Evolutionary conservation across 805 yeast species (phyloP).

Genomic region (Vanderwaltozyma verrucispora): DNA sequence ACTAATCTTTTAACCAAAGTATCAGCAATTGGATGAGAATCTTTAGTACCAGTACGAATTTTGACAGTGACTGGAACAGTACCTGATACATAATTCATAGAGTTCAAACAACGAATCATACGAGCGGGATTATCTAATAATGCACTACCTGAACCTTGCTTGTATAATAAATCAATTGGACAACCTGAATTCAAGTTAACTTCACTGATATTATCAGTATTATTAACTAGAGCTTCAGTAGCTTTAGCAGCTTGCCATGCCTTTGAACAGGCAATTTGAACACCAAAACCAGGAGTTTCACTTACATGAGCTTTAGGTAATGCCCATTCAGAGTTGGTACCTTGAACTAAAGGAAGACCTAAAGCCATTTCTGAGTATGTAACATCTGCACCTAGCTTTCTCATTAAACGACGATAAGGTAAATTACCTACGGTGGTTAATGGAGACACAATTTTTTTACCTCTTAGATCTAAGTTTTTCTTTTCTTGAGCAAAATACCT

Average conservation of each 20-base stretch:
- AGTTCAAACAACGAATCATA: conserved; percentile 64
- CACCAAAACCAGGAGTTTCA: conserved; percentile 85
- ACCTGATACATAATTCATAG: conserved; percentile 84
- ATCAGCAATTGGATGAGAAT: conserved; percentile 80
- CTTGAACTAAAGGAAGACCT: conserved; percentile 75
- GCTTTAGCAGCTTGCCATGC: conserved; percentile 93
- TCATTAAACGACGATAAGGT: conserved; percentile 91
- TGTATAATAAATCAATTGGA: conserved; percentile 89
- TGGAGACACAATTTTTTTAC: conserved; percentile 87
- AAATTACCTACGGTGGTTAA: conserved; percentile 95
- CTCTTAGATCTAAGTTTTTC: conserved; percentile 52
- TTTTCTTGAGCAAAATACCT: conserved; percentile 75
- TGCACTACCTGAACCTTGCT: conserved; percentile 95
- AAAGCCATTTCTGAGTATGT: conserved; percentile 96
- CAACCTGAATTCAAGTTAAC: conserved; percentile 93
- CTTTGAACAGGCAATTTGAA: conserved; percentile 84
- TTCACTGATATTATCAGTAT: conserved; percentile 58
- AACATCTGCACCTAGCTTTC: conserved; percentile 78
- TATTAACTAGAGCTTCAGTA: conserved; percentile 50
- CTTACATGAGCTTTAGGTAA: conserved; percentile 75
- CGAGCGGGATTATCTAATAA: conserved; percentile 82
- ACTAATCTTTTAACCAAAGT: conserved; percentile 60
- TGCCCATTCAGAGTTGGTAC: conserved; percentile 95
- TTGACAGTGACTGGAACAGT: conserved; percentile 88
- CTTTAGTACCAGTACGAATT: conserved; percentile 84